Percentiles rank a stretch among this genome's conserved stretches.
Evolutionary conservation across 495 filamentous ascomycete genomes (phyloP).

Genomic region (Penicillium odoratum): DNA sequence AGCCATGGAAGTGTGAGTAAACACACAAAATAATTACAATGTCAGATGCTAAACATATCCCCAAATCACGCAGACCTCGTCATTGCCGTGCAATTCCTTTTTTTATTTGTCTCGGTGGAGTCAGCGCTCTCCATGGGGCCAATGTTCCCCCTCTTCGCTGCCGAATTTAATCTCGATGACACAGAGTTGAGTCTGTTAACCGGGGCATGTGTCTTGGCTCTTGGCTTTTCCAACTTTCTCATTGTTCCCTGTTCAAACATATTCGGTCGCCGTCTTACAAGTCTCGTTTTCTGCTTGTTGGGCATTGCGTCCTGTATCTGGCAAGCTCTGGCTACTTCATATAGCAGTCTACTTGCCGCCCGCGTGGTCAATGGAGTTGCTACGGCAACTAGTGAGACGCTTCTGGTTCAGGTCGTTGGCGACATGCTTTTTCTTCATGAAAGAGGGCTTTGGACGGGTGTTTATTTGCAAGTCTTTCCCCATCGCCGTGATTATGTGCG

Average conservation of each 20-base stretch:
- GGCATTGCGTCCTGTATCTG: conserved; percentile 53
- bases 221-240: conserved; percentile 56
- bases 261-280: conserved; percentile 55
- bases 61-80: neutral
- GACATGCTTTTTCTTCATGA: conserved; percentile 67
- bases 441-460: conserved; percentile 58
- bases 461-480: conserved; percentile 52
- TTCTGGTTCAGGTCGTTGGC: conserved; percentile 57
- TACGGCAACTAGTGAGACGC: conserved; percentile 36
- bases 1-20: neutral
- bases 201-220: conserved; percentile 52
- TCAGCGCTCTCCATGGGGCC: conserved; percentile 54
- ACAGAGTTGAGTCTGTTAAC: conserved; percentile 49
- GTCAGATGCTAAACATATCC: neutral
- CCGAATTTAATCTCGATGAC: conserved; percentile 46
- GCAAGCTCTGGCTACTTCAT: conserved; percentile 52
- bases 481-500: neutral
- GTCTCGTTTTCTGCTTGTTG: conserved; percentile 48
- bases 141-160: conserved; percentile 47
- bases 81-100: conserved; percentile 38
- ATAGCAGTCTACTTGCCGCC: conserved; percentile 48
- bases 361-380: neutral
- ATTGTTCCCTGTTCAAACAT: conserved; percentile 54
- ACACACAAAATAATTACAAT: neutral
- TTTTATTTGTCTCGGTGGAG: conserved; percentile 50